Percentiles rank a stretch among this genome's conserved stretches.
These are phyloP conservation scores for Pseudogymnoascus sp. DNA, from an alignment of 2,329 filamentous ascomycete species.

Conservation along the genomic window DNA sequence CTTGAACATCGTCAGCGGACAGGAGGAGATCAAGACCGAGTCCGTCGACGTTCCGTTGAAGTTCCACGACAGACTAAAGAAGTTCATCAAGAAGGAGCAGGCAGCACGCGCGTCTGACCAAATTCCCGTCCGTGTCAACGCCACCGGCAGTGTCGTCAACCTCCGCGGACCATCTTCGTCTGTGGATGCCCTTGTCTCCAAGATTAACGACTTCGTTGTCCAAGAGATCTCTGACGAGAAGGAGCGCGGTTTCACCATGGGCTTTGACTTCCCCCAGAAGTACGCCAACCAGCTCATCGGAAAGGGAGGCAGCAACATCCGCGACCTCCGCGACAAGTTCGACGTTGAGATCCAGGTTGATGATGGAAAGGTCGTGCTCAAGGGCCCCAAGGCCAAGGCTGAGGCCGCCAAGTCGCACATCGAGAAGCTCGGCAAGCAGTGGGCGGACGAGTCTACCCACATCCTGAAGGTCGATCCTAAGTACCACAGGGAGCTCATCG, in stretches of 20 bases:
- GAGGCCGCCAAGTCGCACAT: constrained; percentile 82
- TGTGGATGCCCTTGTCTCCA: constrained; percentile 64
- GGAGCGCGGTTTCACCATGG: constrained; percentile 77
- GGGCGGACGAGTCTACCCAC: constrained; percentile 87
- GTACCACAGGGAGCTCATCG: constrained; percentile 91
- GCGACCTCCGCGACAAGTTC: constrained; percentile 57
- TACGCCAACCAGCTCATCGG: constrained; percentile 78
- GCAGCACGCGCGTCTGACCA: constrained; percentile 47
- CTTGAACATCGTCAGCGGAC: constrained; percentile 48
- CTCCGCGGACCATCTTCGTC: constrained; percentile 69
- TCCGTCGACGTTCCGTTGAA: constrained; percentile 53
- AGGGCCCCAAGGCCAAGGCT: constrained; percentile 90
- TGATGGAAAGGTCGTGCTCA: constrained; percentile 90
- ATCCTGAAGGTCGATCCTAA: constrained; percentile 84
- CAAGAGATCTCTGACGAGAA: constrained; percentile 90
- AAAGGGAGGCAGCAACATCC: constrained; percentile 59
- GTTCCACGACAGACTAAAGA: constrained; percentile 56
- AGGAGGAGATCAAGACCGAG: constrained; percentile 45
- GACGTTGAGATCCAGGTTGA: constrained; percentile 78
- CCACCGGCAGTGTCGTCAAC: constrained; percentile 53
- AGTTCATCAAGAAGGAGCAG: constrained; percentile 59
- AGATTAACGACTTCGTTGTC: constrained; percentile 71
- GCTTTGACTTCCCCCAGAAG: constrained; percentile 92
- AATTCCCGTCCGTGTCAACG: constrained; percentile 53
- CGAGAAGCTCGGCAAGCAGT: constrained; percentile 64